Evolutionary conservation across 768 basidiomycete species (phyloP).

Genomic region (Podaxis mareebaensis): DNA sequence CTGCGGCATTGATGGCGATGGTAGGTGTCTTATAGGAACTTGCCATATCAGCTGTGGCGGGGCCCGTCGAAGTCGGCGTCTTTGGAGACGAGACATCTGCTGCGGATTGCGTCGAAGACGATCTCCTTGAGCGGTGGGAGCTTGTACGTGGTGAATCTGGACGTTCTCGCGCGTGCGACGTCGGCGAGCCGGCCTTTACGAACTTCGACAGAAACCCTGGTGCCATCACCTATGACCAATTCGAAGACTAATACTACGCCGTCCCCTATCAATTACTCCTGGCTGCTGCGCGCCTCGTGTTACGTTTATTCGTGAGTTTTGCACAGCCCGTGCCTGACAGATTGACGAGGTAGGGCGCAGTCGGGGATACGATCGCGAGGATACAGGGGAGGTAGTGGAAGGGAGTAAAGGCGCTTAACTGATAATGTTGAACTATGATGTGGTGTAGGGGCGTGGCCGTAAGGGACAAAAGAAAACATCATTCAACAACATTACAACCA

Average conservation of each 20-base stretch:
- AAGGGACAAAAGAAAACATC: too few species aligned
- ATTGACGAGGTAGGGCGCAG: background rate
- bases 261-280: background rate
- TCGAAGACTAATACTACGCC: background rate
- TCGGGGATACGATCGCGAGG: background rate
- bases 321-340: background rate
- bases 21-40: background rate
- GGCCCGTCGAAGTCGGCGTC: background rate
- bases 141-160: background rate
- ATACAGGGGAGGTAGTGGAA: background rate
- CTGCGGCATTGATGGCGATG: conserved; percentile 9
- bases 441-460: background rate
- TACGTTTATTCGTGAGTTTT: background rate
- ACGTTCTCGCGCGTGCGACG: conserved; percentile 5
- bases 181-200: conserved; percentile 7
- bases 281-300: background rate
- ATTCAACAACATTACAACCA: background rate
- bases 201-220: conserved; percentile 15
- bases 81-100: background rate
- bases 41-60: background rate
- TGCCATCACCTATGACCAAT: conserved; percentile 14
- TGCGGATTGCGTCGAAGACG: background rate
- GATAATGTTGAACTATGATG: background rate
- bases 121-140: background rate
- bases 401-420: background rate